phyloP scores from a whole-genome alignment of 306 rosid genomes.

The Arachis hypogaea region DNA sequence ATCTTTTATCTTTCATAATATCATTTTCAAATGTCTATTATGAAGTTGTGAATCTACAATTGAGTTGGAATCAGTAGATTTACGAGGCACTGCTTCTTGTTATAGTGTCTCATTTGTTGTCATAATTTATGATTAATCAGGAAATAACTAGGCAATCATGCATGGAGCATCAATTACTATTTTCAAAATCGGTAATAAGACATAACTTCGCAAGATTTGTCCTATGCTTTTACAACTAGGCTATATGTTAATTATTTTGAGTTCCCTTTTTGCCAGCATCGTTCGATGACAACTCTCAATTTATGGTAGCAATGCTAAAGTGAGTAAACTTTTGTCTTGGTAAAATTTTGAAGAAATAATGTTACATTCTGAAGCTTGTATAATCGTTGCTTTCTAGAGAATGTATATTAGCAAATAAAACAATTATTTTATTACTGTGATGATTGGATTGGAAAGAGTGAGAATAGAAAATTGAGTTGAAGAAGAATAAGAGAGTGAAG shows the following conservation, averaged over 20 bases:
- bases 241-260: constrained; percentile 34
- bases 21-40: constrained; percentile 15
- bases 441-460: no score
- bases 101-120: constrained; percentile 35
- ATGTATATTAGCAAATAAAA: constrained; percentile 91
- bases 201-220: constrained; percentile 4
- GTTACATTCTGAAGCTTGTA: constrained; percentile 32
- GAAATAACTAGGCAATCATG: constrained; percentile 94
- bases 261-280: constrained; percentile 70
- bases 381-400: constrained; percentile 64
- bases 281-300: constrained; percentile 88
- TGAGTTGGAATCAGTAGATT: constrained; percentile 23
- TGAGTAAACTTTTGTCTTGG: constrained; percentile 46
- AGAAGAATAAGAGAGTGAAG: no score
- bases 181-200: constrained; percentile 79
- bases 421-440: constrained; percentile 54
- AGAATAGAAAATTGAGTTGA: no score
- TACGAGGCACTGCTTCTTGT: constrained; percentile 23
- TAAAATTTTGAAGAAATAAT: constrained; percentile 4
- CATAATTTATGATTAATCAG: constrained; percentile 54
- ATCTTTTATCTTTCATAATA: neutral
- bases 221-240: constrained; percentile 5
- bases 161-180: constrained; percentile 71
- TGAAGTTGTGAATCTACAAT: constrained; percentile 16
- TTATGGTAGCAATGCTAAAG: constrained; percentile 89